phyloP scores from a whole-genome alignment of 768 basidiomycete genomes.

The Tricholoma sp. region DNA sequence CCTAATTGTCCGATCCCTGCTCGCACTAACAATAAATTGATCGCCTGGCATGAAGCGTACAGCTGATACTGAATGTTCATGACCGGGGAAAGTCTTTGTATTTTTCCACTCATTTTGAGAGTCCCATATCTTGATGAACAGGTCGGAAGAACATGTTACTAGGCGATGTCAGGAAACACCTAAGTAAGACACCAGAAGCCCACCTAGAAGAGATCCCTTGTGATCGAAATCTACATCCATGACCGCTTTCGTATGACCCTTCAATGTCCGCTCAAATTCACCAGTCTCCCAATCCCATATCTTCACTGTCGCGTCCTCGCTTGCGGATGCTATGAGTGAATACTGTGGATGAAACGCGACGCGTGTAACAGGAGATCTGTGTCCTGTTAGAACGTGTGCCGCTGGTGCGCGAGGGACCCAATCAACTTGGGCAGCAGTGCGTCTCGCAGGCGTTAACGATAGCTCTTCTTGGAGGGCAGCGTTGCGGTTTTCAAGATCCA shows the following conservation, averaged over 20 bases:
- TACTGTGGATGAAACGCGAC: conserved; percentile 87
- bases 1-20: conserved; percentile 81
- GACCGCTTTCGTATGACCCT: conserved; percentile 88
- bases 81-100: conserved; percentile 79
- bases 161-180: neutral
- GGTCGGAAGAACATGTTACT: conserved; percentile 74
- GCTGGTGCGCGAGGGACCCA: conserved; percentile 90
- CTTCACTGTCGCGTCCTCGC: conserved; percentile 87
- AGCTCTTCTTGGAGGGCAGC: conserved; percentile 72
- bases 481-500: conserved; percentile 88
- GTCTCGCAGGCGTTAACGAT: conserved; percentile 43
- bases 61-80: conserved; percentile 87
- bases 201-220: conserved; percentile 80
- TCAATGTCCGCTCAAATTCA: conserved; percentile 86
- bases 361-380: conserved; percentile 70
- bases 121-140: conserved; percentile 93
- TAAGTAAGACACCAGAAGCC: conserved; percentile 12
- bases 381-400: conserved; percentile 69
- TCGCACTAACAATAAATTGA: conserved; percentile 78
- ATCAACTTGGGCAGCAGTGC: conserved; percentile 64
- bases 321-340: conserved; percentile 77
- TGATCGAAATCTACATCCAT: conserved; percentile 86
- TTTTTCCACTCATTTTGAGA: conserved; percentile 88
- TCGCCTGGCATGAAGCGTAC: conserved; percentile 85
- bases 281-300: conserved; percentile 98